phyloP scores from a whole-genome alignment of 257 asterid species.

The Solanum boliviense region DNA sequence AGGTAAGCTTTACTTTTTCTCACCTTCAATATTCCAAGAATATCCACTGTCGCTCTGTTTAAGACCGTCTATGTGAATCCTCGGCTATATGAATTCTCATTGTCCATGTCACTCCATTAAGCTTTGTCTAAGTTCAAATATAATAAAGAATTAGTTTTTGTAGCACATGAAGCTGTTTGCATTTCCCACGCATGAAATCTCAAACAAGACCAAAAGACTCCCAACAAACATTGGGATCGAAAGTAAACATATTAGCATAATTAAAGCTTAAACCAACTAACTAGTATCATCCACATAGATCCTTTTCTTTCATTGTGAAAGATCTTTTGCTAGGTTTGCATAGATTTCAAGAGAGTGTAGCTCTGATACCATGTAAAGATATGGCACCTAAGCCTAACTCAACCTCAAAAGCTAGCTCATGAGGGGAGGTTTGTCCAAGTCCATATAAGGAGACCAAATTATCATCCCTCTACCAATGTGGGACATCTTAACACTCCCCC shows the following conservation, averaged over 20 bases:
- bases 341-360: background rate
- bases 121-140: background rate
- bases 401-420: no score
- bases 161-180: background rate
- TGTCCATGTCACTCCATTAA: background rate
- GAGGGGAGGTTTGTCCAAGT: no score
- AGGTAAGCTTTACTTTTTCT: slow-evolving; percentile 7
- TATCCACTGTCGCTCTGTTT: background rate
- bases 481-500: no score
- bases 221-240: background rate
- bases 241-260: background rate
- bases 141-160: background rate
- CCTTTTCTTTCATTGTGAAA: background rate
- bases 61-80: background rate
- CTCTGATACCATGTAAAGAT: no score
- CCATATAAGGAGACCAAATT: no score
- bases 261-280: background rate
- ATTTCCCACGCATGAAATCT: background rate
- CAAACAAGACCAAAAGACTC: background rate
- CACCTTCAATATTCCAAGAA: background rate
- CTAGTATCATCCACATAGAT: background rate
- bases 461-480: no score
- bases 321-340: background rate
- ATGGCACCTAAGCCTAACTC: no score
- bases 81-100: background rate